Evolutionary conservation across 2,329 filamentous ascomycete genomes (phyloP).

Genomic region (Colletotrichum sansevieriae): DNA sequence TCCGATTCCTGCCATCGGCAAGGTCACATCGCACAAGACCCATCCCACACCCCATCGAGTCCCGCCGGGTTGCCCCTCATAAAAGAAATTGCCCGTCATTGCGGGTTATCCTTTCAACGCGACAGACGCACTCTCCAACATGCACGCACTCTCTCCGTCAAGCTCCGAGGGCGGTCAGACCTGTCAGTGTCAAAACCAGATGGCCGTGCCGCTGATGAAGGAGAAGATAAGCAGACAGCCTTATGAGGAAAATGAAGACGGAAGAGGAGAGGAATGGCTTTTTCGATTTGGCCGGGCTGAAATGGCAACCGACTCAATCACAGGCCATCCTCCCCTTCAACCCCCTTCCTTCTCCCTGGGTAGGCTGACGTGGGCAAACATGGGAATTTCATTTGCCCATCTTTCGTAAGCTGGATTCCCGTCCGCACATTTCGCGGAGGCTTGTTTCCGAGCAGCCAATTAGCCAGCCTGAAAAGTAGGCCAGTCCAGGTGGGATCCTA

Average conservation of each 20-base stretch:
- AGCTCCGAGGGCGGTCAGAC: not conserved
- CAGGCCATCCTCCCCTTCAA: not conserved
- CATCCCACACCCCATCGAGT: not conserved
- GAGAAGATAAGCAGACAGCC: not conserved
- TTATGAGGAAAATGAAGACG: no score
- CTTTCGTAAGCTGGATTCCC: not conserved
- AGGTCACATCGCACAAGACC: not conserved
- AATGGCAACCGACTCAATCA: no score
- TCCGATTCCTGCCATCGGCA: not conserved
- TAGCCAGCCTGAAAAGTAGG: not conserved
- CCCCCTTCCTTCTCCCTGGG: no score
- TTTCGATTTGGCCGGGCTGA: no score
- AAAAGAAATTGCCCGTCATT: no score
- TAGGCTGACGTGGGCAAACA: not conserved
- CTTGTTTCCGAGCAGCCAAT: not conserved
- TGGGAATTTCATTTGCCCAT: constrained; percentile 26
- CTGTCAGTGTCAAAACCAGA: constrained; percentile 13
- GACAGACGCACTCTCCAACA: no score
- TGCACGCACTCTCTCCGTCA: not conserved
- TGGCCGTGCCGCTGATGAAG: not conserved
- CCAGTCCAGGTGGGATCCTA: no score
- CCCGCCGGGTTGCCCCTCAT: no score
- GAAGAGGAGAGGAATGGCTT: no score
- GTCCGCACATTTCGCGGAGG: not conserved
- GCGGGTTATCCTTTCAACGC: not conserved